Evolutionary conservation across 768 basidiomycete genomes (phyloP).

Genomic region (Panaeolus cyanescens): DNA sequence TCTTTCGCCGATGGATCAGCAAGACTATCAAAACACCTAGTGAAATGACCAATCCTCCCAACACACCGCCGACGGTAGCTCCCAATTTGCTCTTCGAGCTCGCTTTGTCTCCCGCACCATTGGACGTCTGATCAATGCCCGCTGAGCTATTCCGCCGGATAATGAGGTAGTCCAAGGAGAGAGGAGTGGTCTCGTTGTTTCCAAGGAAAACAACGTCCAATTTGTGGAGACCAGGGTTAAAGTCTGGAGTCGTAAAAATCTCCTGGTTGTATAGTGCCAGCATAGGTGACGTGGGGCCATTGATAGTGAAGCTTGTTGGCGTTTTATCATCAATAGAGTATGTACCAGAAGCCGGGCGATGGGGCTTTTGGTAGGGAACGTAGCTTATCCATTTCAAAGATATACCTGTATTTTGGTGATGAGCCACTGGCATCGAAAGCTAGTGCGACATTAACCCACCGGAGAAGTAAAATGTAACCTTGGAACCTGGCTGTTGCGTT

Average conservation of each 20-base stretch:
- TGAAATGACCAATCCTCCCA: neutral
- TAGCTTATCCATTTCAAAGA: slow-evolving; percentile 22
- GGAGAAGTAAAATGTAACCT: slow-evolving; percentile 21
- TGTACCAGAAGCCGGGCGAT: slow-evolving; percentile 17
- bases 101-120: neutral
- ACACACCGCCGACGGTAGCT: neutral
- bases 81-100: neutral
- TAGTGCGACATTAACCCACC: slow-evolving; percentile 18
- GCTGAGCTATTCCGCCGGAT: slow-evolving; percentile 19
- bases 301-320: slow-evolving; percentile 15
- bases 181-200: slow-evolving; percentile 17
- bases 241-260: slow-evolving; percentile 19
- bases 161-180: slow-evolving; percentile 17
- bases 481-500: slow-evolving; percentile 20
- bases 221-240: slow-evolving; percentile 19
- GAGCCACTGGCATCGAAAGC: no score
- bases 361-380: slow-evolving; percentile 19
- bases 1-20: no score
- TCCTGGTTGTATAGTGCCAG: slow-evolving; percentile 19
- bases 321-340: slow-evolving; percentile 28
- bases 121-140: slow-evolving; percentile 42
- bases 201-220: slow-evolving; percentile 24
- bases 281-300: slow-evolving; percentile 13
- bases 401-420: slow-evolving; percentile 17
- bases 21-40: neutral